Evolutionary conservation across 2,329 filamentous ascomycete genomes (phyloP), one percentile per base, ranked within the genome.

Genomic region (Ophiognomonia clavigignenti-juglandacearum): DNA sequence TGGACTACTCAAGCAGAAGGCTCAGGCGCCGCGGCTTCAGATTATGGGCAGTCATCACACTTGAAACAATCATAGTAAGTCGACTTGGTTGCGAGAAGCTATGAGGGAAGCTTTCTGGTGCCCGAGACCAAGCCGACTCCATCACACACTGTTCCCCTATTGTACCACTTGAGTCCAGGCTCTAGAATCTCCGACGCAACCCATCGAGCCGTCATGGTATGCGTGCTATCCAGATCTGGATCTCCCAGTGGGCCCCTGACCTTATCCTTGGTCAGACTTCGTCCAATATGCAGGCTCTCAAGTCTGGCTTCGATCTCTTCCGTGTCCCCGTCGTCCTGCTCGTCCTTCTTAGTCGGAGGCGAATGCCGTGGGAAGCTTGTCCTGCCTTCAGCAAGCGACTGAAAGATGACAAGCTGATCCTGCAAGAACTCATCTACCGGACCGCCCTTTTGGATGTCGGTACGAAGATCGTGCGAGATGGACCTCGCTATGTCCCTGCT

Each of bases 131-230:
- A 55, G 1, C 71, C 73, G 3, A 62, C 62, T 0, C 78, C 78
- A 48, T 73, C 64, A 48, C 75, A 77, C 4, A 75, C 48, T 3
- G 65, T 66, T 0, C 78, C 78, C 24, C 70, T 68, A 49, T 75
- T 69, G 51, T 70, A 77, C 67, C 77, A 82, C 43, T 64, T 61
- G 1, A 72, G 64, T 1, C 53, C 53, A 0, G 76, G 73, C 19
- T 34, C 40, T 16, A 83, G 52, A 31, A 84, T 52, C 56, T 77
- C 64, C 24, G 71, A 68, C 1, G 67, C 68, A 19, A 83, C 74
- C 78, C 79, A 84, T 51, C 79, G 68, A 13, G 76, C 80, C n/a
- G 80, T 84, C 35, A 69, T 71, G 0, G 79, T 70, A 53, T 84
- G 80, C 52, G 67, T 63, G 39, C 71, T 77, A 0, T 79, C 79